These are phyloP conservation scores for Talaromyces marneffei DNA, from an alignment of 2,329 filamentous ascomycete genomes.

Conservation along the genomic window DNA sequence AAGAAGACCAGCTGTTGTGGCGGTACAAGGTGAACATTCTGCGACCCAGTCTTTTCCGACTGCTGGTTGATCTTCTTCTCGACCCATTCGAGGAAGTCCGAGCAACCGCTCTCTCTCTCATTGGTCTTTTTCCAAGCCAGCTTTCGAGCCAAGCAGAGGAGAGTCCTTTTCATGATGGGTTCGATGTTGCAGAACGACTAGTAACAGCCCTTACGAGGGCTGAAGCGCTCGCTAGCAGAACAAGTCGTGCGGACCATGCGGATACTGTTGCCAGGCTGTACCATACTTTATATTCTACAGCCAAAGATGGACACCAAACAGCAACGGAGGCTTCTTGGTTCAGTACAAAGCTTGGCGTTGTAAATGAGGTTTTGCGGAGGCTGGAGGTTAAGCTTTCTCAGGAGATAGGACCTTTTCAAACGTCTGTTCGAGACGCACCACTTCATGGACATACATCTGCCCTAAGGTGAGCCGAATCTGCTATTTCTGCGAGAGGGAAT, in stretches of 20 bases:
- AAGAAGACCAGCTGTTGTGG: constrained; percentile 47
- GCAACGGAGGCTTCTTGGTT: constrained; percentile 28
- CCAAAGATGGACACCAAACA: constrained; percentile 26
- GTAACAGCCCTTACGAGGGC: constrained; percentile 30
- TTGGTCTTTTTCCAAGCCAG: constrained; percentile 35
- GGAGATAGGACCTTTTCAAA: constrained; percentile 60
- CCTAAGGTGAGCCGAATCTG: constrained; percentile 47
- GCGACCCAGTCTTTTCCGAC: constrained; percentile 37
- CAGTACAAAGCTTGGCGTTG: constrained; percentile 43
- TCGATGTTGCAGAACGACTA: constrained; percentile 23
- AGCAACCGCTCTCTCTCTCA: constrained; percentile 44
- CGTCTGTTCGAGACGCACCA: constrained; percentile 60
- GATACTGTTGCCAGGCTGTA: constrained; percentile 80
- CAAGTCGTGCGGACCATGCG: constrained; percentile 82
- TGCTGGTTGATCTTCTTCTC: constrained; percentile 71
- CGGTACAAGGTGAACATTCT: constrained; percentile 44
- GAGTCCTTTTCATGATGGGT: constrained; percentile 4
- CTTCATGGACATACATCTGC: constrained; percentile 67
- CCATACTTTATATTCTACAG: constrained; percentile 61
- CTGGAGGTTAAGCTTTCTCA: constrained; percentile 60
- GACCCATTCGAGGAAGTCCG: constrained; percentile 93
- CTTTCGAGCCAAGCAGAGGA: constrained; percentile 16
- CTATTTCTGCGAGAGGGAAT: neutral
- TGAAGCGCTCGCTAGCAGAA: constrained; percentile 44
- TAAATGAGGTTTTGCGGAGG: constrained; percentile 53